phyloP scores from a whole-genome alignment of 495 filamentous ascomycete genomes.

The Cercophora samala region DNA sequence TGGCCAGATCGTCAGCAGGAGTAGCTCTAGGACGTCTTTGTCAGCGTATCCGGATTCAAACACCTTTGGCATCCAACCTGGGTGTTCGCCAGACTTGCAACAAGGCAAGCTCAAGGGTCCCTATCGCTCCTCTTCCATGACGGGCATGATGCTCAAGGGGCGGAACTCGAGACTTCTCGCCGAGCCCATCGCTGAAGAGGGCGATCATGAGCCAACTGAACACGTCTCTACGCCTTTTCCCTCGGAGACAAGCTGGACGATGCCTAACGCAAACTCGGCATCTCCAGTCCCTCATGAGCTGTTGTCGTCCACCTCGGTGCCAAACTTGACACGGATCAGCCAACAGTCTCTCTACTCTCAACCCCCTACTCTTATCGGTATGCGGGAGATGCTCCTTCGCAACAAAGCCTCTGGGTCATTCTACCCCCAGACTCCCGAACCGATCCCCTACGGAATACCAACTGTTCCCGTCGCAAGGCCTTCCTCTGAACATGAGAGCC shows the following conservation, averaged over 20 bases:
- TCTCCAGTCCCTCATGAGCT: conserved; percentile 9
- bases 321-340: conserved; percentile 30
- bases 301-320: conserved; percentile 18
- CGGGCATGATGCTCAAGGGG: conserved; percentile 15
- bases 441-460: conserved; percentile 19
- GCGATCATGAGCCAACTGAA: conserved; percentile 15
- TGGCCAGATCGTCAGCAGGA: conserved; percentile 17
- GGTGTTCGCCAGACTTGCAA: conserved; percentile 16
- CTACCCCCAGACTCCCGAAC: conserved; percentile 22
- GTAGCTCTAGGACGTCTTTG: conserved; percentile 25
- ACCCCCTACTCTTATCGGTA: conserved; percentile 57
- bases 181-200: conserved; percentile 43
- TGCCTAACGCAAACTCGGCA: background rate
- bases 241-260: background rate
- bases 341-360: conserved; percentile 39
- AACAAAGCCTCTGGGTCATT: conserved; percentile 40
- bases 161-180: conserved; percentile 24
- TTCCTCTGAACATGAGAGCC: conserved; percentile 31
- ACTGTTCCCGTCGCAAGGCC: conserved; percentile 27
- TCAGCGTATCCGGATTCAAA: conserved; percentile 20
- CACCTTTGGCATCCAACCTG: conserved; percentile 8
- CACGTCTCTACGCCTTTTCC: background rate
- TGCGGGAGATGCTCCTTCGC: conserved; percentile 58
- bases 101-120: conserved; percentile 13
- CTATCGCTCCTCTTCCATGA: conserved; percentile 25